phyloP scores from a whole-genome alignment of 805 yeast genomes.

The Nakazawaea laoshanensis region DNA sequence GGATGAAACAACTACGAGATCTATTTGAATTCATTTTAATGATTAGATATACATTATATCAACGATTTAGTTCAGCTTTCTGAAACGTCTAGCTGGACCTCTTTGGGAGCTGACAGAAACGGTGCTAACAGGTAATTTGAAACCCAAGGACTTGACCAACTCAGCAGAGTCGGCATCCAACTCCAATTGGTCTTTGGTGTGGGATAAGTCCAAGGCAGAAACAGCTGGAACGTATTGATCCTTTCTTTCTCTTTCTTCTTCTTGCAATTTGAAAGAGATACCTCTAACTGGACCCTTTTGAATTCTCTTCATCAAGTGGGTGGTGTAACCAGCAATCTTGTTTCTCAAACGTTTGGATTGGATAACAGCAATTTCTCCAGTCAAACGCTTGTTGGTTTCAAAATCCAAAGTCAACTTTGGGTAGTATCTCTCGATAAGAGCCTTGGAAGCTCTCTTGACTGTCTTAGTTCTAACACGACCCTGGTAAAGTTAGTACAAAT shows the following conservation, averaged over 20 bases:
- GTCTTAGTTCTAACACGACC: constrained; percentile 99
- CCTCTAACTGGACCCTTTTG: constrained; percentile 99
- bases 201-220: constrained; percentile 97
- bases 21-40: constrained; percentile 9
- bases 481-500: constrained; percentile 30
- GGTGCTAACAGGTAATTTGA: constrained; percentile 80
- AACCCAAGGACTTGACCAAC: constrained; percentile 89
- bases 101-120: constrained; percentile 85
- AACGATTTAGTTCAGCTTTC: constrained; percentile 67
- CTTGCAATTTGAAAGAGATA: constrained; percentile 99
- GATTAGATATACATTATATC: background rate
- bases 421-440: constrained; percentile 98
- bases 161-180: constrained; percentile 96
- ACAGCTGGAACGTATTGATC: constrained; percentile 99
- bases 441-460: constrained; percentile 99
- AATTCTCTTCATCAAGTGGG: constrained; percentile 99
- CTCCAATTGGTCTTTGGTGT: constrained; percentile 92
- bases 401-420: constrained; percentile 99
- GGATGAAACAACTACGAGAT: constrained; percentile 16
- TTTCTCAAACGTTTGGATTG: constrained; percentile 99
- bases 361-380: constrained; percentile 96
- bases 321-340: constrained; percentile 99
- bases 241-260: constrained; percentile 99
- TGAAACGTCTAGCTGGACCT: constrained; percentile 80
- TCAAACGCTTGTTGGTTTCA: constrained; percentile 99